Percentiles rank a stretch among this genome's conserved stretches.
Evolutionary conservation across 2,329 filamentous ascomycete species (phyloP).

Genomic region (Phyllosticta citrichinensis): DNA sequence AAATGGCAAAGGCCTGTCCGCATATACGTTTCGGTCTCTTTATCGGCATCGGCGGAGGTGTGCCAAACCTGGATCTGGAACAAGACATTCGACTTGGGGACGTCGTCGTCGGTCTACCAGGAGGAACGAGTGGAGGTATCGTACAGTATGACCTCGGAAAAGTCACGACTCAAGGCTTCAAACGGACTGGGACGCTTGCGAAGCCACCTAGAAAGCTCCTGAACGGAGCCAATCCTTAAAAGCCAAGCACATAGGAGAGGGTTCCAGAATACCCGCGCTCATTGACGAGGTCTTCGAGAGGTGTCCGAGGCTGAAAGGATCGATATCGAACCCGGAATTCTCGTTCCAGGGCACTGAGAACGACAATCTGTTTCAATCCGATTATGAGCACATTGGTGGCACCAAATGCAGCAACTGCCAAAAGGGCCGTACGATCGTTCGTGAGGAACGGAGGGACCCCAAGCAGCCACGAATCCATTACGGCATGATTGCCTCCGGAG

Average conservation of each 20-base stretch:
- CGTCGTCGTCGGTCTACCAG: not conserved
- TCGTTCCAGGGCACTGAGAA: not conserved
- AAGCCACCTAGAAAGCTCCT: not conserved
- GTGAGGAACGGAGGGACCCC: not conserved
- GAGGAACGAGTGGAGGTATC: not conserved
- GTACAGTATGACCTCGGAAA: not conserved
- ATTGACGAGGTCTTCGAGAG: not conserved
- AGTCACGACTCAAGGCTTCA: not conserved
- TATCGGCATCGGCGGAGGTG: not conserved
- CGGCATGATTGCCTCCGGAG: not conserved
- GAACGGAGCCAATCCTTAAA: not conserved
- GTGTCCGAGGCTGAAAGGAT: not conserved
- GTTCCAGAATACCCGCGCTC: not conserved
- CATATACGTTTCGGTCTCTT: not conserved
- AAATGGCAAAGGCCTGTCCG: not conserved
- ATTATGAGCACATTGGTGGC: not conserved
- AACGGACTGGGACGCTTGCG: not conserved
- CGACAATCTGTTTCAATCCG: not conserved
- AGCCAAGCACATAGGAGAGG: not conserved
- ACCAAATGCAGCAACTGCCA: not conserved
- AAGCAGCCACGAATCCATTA: not conserved
- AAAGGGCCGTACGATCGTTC: rapidly evolving
- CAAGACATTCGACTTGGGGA: not conserved
- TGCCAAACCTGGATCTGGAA: not conserved
- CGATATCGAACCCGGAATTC: not conserved